Evolutionary conservation across 352 stramenopile genomes (phyloP).

Genomic region (Globisporangium paroecandrum): DNA sequence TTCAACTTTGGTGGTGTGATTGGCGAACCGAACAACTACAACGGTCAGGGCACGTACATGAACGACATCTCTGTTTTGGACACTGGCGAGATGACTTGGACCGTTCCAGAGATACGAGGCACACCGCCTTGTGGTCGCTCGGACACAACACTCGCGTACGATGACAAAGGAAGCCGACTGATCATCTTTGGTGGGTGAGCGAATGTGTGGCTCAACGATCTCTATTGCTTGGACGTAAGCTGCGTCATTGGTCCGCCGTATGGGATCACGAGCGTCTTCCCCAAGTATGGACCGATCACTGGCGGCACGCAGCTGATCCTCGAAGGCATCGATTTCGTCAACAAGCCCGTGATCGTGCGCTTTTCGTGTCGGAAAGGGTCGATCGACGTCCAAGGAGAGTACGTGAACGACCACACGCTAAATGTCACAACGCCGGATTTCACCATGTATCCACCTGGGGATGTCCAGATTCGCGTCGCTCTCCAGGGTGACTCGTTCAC

Average conservation of each 20-base stretch:
- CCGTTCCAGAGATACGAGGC: slow-evolving; percentile 74
- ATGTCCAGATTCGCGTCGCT: slow-evolving; percentile 88
- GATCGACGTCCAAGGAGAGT: slow-evolving; percentile 85
- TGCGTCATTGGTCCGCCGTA: slow-evolving; percentile 96
- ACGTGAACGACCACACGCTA: slow-evolving; percentile 89
- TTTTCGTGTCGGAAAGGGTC: slow-evolving; percentile 91
- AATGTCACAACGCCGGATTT: slow-evolving; percentile 90
- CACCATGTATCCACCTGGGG: slow-evolving; percentile 79
- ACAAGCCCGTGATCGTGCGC: slow-evolving; percentile 72
- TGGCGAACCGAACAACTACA: slow-evolving; percentile 87
- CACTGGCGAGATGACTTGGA: slow-evolving; percentile 90
- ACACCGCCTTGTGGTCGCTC: slow-evolving; percentile 81
- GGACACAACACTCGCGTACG: slow-evolving; percentile 93
- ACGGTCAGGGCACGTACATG: slow-evolving; percentile 73
- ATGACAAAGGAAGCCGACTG: slow-evolving; percentile 88
- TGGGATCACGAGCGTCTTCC: slow-evolving; percentile 88
- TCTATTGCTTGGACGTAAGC: slow-evolving; percentile 91
- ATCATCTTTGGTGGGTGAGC: slow-evolving; percentile 96
- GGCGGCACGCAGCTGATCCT: slow-evolving; percentile 86
- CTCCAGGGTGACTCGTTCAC: slow-evolving; percentile 93
- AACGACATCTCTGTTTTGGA: slow-evolving; percentile 93
- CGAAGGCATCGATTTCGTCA: slow-evolving; percentile 92
- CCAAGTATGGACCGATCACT: slow-evolving; percentile 91
- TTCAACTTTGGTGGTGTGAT: slow-evolving; percentile 96
- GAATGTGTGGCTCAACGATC: slow-evolving; percentile 92